These are phyloP conservation scores for Isochrysis galbana DNA, from an alignment of 78 protist species.

Conservation along the genomic window DNA sequence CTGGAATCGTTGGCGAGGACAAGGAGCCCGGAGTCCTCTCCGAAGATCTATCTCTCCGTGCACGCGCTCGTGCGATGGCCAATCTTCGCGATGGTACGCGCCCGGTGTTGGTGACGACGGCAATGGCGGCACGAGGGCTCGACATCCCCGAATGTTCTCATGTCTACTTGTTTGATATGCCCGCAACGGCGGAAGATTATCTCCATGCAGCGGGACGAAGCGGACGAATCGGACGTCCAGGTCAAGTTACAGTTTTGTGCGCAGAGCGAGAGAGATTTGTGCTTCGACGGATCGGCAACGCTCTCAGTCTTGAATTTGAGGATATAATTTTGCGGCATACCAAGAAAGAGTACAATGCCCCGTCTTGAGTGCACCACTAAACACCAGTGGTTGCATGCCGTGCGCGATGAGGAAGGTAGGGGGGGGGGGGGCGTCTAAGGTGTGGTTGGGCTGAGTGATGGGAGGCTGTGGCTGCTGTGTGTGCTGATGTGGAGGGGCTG, in stretches of 20 bases:
- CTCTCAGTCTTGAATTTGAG: background rate
- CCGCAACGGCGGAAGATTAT: background rate
- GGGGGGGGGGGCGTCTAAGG: too few relatives aligned
- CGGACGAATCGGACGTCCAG: background rate
- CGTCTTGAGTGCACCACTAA: too few relatives aligned
- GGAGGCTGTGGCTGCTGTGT: too few relatives aligned
- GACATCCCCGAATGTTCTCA: background rate
- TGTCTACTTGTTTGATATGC: background rate
- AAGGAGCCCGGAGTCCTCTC: background rate
- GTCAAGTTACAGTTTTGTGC: background rate
- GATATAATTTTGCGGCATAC: too few relatives aligned
- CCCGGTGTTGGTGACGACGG: background rate
- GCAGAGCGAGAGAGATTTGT: background rate
- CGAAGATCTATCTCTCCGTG: background rate
- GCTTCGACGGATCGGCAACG: background rate
- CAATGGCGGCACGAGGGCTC: conserved; percentile 8
- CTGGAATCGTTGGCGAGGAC: background rate
- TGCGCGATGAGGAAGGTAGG: too few relatives aligned
- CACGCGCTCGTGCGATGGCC: background rate
- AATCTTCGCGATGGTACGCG: background rate
- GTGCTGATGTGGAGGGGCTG: too few relatives aligned
- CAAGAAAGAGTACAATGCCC: too few relatives aligned
- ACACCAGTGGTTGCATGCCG: too few relatives aligned
- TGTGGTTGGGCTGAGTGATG: too few relatives aligned
- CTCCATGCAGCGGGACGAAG: conserved; percentile 1